Evolutionary conservation across 257 asterid genomes (phyloP).

Genomic region (Leonotis leonurus): DNA sequence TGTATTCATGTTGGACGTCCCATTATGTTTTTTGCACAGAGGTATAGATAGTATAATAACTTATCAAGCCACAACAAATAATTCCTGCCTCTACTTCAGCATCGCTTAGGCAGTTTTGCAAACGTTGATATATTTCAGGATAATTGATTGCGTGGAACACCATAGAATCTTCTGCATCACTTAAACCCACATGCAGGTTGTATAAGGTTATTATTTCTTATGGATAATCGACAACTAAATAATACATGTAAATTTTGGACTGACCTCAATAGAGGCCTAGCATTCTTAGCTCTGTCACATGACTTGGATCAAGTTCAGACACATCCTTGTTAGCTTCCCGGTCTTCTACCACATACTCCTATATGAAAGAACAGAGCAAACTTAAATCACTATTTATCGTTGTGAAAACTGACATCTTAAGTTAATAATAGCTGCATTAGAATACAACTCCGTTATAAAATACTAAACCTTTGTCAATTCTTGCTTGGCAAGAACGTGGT

Average conservation of each 20-base stretch:
- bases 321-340: conserved; percentile 57
- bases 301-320: conserved; percentile 78
- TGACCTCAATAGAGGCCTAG: conserved; percentile 69
- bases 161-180: not conserved
- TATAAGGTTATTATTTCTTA: not conserved
- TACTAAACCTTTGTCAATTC: conserved; percentile 78
- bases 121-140: too few relatives aligned
- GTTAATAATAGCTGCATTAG: not conserved
- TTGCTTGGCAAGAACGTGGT: conserved; percentile 96
- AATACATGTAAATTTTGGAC: not conserved
- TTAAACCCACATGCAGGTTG: not conserved
- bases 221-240: not conserved
- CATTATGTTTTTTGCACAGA: not conserved
- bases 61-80: not conserved
- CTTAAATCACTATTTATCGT: not conserved
- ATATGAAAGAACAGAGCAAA: not conserved
- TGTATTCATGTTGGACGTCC: not conserved
- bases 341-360: conserved; percentile 96
- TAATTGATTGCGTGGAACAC: not conserved
- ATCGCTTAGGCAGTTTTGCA: too few relatives aligned
- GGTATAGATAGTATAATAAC: not conserved
- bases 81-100: too few relatives aligned
- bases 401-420: too few relatives aligned
- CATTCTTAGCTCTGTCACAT: conserved; percentile 79
- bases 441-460: not conserved